Evolutionary conservation across 1,284 basidiomycete species (phyloP).

Genomic region (Xanthoconium separans): DNA sequence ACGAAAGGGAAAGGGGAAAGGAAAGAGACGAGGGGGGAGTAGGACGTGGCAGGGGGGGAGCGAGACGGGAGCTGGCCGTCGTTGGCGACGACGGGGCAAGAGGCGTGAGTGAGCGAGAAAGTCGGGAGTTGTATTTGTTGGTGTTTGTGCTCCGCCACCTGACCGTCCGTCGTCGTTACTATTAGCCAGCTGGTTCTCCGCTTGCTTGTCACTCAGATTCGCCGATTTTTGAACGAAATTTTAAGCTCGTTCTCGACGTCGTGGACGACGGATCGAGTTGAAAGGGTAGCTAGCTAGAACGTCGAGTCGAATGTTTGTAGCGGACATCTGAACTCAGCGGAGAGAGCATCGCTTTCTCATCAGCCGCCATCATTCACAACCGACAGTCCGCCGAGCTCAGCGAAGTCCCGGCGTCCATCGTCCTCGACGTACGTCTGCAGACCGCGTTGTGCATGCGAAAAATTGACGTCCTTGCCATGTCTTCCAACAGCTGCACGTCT

Average conservation of each 20-base stretch:
- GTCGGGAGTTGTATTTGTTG: constrained; percentile 23
- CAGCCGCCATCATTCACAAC: constrained; percentile 15
- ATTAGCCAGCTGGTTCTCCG: neutral
- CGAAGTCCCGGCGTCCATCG: constrained; percentile 25
- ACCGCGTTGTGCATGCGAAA: constrained; percentile 14
- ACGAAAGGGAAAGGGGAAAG: neutral
- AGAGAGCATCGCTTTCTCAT: constrained; percentile 2
- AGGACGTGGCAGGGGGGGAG: neutral
- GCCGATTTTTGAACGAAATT: neutral
- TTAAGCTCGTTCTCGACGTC: constrained; percentile 1
- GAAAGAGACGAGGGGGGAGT: neutral
- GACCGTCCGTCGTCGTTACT: neutral
- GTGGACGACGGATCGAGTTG: neutral
- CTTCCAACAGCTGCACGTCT: constrained; percentile 9
- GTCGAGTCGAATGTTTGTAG: constrained; percentile 6
- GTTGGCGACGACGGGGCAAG: constrained; percentile 34
- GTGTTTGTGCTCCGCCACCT: constrained; percentile 27
- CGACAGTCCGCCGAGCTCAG: constrained; percentile 38
- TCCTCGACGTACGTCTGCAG: constrained; percentile 26
- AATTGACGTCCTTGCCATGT: constrained; percentile 32
- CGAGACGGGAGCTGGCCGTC: constrained; percentile 24
- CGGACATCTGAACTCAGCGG: constrained; percentile 32
- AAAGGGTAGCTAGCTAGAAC: neutral
- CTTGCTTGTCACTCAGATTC: neutral
- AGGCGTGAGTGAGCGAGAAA: constrained; percentile 34